These are phyloP conservation scores for Thraustochytrium sp. DNA, from an alignment of 352 stramenopile species.

Conservation along the genomic window DNA sequence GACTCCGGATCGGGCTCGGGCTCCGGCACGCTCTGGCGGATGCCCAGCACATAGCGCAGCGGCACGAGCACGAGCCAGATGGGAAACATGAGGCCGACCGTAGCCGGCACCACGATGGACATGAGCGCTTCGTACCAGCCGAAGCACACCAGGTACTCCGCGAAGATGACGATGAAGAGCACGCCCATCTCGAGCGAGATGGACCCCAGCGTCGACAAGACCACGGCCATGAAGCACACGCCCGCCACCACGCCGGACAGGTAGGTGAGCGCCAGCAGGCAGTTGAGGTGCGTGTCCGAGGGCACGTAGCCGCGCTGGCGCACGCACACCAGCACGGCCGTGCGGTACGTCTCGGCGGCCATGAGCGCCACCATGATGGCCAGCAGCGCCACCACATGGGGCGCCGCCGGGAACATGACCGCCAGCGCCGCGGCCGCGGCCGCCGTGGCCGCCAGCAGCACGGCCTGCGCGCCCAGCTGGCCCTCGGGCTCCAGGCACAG, in stretches of 20 bases:
- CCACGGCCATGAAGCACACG: not conserved
- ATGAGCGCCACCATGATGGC: not conserved
- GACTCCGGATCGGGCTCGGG: not conserved
- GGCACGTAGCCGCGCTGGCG: not conserved
- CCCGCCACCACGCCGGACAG: not conserved
- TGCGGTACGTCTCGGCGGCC: not conserved
- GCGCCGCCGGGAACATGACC: not conserved
- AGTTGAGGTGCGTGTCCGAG: not conserved
- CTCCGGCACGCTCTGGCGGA: not conserved
- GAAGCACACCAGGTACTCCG: not conserved
- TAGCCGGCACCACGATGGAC: not conserved
- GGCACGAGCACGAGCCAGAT: conserved; percentile 13
- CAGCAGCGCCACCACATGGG: not conserved
- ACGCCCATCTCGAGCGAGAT: not conserved
- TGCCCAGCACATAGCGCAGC: not conserved
- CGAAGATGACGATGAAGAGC: not conserved
- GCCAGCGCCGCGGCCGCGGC: not conserved
- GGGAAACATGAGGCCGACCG: not conserved
- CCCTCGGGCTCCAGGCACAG: not conserved
- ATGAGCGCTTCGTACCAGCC: not conserved
- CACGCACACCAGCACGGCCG: not conserved
- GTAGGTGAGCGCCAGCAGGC: not conserved
- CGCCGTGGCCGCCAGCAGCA: not conserved
- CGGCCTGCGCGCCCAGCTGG: not conserved
- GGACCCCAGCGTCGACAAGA: not conserved